phyloP scores from a whole-genome alignment of 2,329 filamentous ascomycete species.

The Claviceps sp. region DNA sequence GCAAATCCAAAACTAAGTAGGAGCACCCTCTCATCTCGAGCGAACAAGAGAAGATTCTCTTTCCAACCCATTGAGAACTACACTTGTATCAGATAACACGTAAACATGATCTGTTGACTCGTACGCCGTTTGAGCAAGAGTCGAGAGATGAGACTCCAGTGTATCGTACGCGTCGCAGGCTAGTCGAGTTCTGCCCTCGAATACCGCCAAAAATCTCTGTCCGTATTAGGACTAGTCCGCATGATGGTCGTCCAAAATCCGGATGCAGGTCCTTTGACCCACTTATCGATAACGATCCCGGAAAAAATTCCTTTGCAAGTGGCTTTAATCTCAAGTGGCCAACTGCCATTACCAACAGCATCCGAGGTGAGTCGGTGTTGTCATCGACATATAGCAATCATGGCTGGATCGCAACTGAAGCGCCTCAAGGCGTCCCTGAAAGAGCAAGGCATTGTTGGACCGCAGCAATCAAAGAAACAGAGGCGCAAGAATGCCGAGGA shows the following conservation, averaged over 20 bases:
- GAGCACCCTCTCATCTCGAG: constrained; percentile 39
- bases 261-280: neutral
- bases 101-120: constrained; percentile 5
- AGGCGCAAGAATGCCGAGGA: constrained; percentile 61
- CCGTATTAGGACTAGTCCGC: constrained; percentile 1
- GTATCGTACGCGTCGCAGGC: neutral
- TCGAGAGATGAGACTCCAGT: no score
- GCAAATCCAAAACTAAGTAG: constrained; percentile 42
- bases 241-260: neutral
- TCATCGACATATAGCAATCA: constrained; percentile 26
- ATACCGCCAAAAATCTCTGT: constrained; percentile 10
- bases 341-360: constrained; percentile 5
- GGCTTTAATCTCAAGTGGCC: neutral
- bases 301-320: constrained; percentile 1
- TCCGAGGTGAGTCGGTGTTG: constrained; percentile 2
- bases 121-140: neutral
- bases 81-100: constrained; percentile 7
- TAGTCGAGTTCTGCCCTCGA: constrained; percentile 8
- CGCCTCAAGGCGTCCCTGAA: constrained; percentile 81
- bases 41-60: constrained; percentile 15
- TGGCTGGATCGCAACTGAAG: constrained; percentile 95
- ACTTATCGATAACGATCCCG: constrained; percentile 8
- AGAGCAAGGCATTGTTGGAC: constrained; percentile 80
- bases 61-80: constrained; percentile 24
- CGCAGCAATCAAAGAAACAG: constrained; percentile 91